phyloP scores from a whole-genome alignment of 2,329 filamentous ascomycete genomes.

The Cryoendolithus antarcticus region DNA sequence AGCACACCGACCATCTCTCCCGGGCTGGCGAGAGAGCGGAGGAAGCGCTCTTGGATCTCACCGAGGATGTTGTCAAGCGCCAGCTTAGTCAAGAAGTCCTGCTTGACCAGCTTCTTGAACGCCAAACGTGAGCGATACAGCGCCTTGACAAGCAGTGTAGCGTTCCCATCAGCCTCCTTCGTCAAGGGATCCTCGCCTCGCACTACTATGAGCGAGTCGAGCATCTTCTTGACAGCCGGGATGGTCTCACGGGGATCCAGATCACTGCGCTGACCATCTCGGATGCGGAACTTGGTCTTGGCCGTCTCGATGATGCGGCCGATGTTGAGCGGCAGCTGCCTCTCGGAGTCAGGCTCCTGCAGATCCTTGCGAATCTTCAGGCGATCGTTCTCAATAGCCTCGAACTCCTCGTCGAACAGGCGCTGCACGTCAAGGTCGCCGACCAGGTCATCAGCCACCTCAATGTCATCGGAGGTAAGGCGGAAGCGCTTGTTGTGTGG shows the following conservation, averaged over 20 bases:
- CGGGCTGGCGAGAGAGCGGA: conserved; percentile 71
- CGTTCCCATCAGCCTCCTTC: conserved; percentile 71
- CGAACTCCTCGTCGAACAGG: conserved; percentile 79
- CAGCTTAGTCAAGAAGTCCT: conserved; percentile 76
- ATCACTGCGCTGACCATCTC: conserved; percentile 74
- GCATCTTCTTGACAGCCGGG: conserved; percentile 59
- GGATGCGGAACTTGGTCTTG: conserved; percentile 81
- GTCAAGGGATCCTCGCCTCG: conserved; percentile 76
- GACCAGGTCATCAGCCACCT: conserved; percentile 74
- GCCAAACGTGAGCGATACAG: conserved; percentile 79
- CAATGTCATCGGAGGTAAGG: conserved; percentile 59
- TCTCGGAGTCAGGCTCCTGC: conserved; percentile 67
- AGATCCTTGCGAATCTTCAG: conserved; percentile 57
- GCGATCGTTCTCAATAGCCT: conserved; percentile 63
- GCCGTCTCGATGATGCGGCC: conserved; percentile 82
- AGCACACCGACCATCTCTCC: conserved; percentile 99
- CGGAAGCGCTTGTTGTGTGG: conserved; percentile 37
- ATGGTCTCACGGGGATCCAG: conserved; percentile 81
- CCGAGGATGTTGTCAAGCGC: conserved; percentile 88
- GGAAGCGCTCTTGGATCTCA: conserved; percentile 80
- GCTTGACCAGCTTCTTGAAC: conserved; percentile 81
- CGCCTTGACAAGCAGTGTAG: conserved; percentile 85
- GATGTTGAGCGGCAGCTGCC: conserved; percentile 88
- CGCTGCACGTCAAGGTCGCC: conserved; percentile 81
- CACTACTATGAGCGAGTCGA: conserved; percentile 71